Evolutionary conservation across 441 rosid genomes (phyloP), one percentile per base, ranked within the genome.

Genomic region (Geranium incanum): DNA sequence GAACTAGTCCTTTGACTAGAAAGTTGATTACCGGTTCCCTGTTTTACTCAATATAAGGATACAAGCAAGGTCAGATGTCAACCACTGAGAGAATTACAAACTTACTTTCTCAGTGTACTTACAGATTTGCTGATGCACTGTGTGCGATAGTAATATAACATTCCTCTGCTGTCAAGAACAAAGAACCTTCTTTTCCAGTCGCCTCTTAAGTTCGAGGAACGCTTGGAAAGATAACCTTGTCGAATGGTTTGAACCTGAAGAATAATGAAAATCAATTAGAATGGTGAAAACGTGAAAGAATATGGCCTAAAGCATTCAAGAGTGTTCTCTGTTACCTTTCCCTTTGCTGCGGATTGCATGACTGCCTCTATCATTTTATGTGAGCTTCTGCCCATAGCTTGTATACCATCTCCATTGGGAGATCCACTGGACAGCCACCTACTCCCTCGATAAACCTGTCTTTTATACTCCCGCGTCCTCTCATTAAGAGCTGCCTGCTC

Each of bases 281-380:
- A 69, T 62, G 67, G 71, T 19, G 16, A 28, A 68, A 21, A 72
- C 66, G 55, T 68, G 71, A 60, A 41, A 67, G 12, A 64, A 55
- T 45, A 21, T 60, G 66, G 66, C 39, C 12, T 43, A 65, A 48
- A 70, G 38, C 66, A 48, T 68, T 28, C 52, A 77, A 72, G 72
- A 66, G 36, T 55, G 36, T 55, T 67, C 75, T 67, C 48, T 21
- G 28, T 16, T 77, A 93, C 99, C 98, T 96, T 93, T 79, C 99
- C 99, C 89, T 84, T 93, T 38, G 92, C 88, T 52, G 99, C 97
- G 79, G 99, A 93, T 83, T 96, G 98, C 99, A 96, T 96, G 63
- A 90, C 97, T 11, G 97, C 97, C 76, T 93, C 98, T 69, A 96
- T 96, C 98, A 96, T 93, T 81, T 96, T 96, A 86, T 96, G 97